Percentiles rank a stretch among this genome's conserved stretches.
These are phyloP conservation scores for Tillandsia leiboldiana DNA, from an alignment of 176 grass and related monocot genomes.

Conservation along the genomic window DNA sequence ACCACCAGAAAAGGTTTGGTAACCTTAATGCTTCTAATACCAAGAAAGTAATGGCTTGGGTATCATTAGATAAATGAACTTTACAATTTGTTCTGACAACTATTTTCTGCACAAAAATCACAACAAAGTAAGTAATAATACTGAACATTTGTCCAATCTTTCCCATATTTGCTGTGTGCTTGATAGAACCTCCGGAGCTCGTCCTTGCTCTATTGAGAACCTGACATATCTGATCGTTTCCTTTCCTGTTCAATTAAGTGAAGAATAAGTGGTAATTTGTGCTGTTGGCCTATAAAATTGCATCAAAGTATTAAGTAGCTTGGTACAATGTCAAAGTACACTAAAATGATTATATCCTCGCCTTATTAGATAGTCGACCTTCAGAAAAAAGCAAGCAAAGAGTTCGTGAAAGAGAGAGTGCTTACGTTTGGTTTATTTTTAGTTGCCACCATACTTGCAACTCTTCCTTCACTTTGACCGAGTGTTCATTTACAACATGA, in stretches of 20 bases:
- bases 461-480: not conserved
- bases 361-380: not conserved
- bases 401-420: not conserved
- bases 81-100: not conserved
- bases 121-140: not conserved
- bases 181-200: slow-evolving; percentile 43
- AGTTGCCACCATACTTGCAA: not conserved
- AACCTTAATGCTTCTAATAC: not conserved
- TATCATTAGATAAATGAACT: not conserved
- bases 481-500: not conserved
- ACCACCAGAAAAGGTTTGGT: no score
- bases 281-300: not conserved
- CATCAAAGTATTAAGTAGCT: not conserved
- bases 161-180: slow-evolving; percentile 40
- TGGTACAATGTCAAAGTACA: not conserved
- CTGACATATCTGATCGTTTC: slow-evolving; percentile 35
- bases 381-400: not conserved
- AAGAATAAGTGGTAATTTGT: not conserved
- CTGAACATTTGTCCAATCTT: slow-evolving; percentile 52
- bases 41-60: not conserved
- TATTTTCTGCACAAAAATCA: not conserved
- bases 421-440: not conserved
- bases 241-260: slow-evolving; percentile 30
- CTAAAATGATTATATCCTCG: not conserved
- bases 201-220: slow-evolving; percentile 40